Evolutionary conservation across 768 basidiomycete genomes (phyloP).

Genomic region (Hygrophorus pudorinus): DNA sequence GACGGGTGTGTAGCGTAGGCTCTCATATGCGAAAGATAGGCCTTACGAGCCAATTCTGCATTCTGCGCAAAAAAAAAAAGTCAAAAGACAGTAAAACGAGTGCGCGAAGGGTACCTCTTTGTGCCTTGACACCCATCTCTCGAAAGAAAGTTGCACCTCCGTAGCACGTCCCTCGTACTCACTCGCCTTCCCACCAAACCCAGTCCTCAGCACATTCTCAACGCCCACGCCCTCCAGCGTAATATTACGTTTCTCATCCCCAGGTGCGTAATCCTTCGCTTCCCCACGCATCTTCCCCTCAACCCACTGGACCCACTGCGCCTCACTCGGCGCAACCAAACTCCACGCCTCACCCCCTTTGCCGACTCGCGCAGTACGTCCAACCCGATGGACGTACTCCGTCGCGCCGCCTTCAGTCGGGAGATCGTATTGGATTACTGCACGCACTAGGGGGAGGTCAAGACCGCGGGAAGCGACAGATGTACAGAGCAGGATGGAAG

Average conservation of each 20-base stretch:
- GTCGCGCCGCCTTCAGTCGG: constrained; percentile 95
- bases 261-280: constrained; percentile 14
- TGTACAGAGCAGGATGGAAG: constrained; percentile 85
- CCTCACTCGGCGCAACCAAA: constrained; percentile 80
- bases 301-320: constrained; percentile 86
- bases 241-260: constrained; percentile 29
- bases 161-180: constrained; percentile 90
- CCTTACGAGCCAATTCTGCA: constrained; percentile 64
- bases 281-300: constrained; percentile 69
- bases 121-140: constrained; percentile 77
- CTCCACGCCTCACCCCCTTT: constrained; percentile 95
- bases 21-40: constrained; percentile 86
- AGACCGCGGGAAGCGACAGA: constrained; percentile 98
- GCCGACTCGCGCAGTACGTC: constrained; percentile 93
- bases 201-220: constrained; percentile 63
- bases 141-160: constrained; percentile 90
- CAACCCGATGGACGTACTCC: constrained; percentile 95
- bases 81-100: constrained; percentile 2
- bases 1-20: constrained; percentile 97
- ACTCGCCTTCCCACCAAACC: constrained; percentile 75
- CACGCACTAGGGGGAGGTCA: constrained; percentile 87
- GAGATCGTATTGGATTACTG: constrained; percentile 93
- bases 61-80: constrained; percentile 39
- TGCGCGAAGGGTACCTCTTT: constrained; percentile 43
- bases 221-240: constrained; percentile 50